A percentile compares a stretch with the other conserved stretches of the same genome.
Conservation (phyloP, 129 eudicot species). For the Chrysanthemum lavandulifolium region DNA sequence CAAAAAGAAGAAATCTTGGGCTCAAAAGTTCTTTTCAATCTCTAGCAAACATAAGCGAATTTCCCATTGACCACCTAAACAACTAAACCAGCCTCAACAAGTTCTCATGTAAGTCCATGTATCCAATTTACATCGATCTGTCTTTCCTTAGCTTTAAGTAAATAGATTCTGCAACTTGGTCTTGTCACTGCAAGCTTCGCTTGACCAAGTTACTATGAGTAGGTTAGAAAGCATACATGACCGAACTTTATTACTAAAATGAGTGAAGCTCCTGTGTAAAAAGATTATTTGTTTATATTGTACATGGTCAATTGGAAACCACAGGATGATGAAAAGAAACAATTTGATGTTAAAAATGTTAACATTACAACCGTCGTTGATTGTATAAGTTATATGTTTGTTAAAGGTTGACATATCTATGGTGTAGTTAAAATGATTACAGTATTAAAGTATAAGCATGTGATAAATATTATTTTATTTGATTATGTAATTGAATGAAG, state of each 20-base stretch:
- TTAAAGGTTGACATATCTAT: neutral
- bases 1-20: constrained; percentile 92
- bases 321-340: neutral
- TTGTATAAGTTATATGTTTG: neutral
- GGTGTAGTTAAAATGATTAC: too few relatives aligned
- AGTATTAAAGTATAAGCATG: too few relatives aligned
- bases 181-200: neutral
- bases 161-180: neutral
- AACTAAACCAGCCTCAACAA: constrained; percentile 31
- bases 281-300: neutral
- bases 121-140: constrained; percentile 6
- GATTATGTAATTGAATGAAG: neutral
- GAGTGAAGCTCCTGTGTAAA: neutral
- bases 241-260: neutral
- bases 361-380: neutral
- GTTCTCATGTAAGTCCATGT: constrained; percentile 27
- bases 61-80: constrained; percentile 44
- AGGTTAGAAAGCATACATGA: neutral
- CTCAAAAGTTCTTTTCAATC: constrained; percentile 58
- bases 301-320: neutral
- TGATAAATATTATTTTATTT: neutral
- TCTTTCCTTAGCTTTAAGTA: neutral
- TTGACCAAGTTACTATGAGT: too few relatives aligned
- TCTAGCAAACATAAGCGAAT: constrained; percentile 73
- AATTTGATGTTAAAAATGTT: neutral